Conservation (phyloP, 768 basidiomycete species). For the Naganishia vishniacii region DNA sequence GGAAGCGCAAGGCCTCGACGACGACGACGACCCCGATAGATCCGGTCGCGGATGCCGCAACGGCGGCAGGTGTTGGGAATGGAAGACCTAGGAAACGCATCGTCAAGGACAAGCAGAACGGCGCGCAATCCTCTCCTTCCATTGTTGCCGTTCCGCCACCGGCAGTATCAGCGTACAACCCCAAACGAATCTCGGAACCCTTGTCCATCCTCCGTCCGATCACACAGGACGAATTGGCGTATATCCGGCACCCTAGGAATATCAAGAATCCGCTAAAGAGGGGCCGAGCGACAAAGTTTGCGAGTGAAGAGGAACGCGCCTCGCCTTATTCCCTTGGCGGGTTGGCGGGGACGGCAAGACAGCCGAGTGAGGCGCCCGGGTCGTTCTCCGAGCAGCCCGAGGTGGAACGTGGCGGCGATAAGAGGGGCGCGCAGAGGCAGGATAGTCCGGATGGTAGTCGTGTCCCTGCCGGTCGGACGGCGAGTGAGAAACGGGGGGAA, state of each 20-base stretch:
- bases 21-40: too few relatives aligned
- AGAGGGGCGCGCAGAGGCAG: neutral
- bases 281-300: neutral
- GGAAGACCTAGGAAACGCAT: neutral
- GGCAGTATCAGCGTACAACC: neutral
- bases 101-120: neutral
- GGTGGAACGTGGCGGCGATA: neutral
- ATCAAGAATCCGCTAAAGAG: conserved; percentile 17
- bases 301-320: neutral
- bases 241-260: conserved; percentile 13
- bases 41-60: neutral
- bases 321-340: too few relatives aligned
- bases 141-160: too few relatives aligned
- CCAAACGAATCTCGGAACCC: conserved; percentile 8
- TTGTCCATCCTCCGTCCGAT: neutral
- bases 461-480: neutral
- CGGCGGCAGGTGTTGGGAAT: neutral
- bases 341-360: too few relatives aligned
- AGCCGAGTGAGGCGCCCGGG: neutral
- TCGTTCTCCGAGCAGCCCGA: neutral
- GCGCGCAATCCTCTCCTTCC: too few relatives aligned
- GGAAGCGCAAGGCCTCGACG: neutral
- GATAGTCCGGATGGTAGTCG: neutral
- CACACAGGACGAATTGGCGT: conserved; percentile 11
- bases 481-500: neutral